These are phyloP conservation scores for Penicillium sp. DNA, from an alignment of 2,329 filamentous ascomycete species.

Conservation along the genomic window DNA sequence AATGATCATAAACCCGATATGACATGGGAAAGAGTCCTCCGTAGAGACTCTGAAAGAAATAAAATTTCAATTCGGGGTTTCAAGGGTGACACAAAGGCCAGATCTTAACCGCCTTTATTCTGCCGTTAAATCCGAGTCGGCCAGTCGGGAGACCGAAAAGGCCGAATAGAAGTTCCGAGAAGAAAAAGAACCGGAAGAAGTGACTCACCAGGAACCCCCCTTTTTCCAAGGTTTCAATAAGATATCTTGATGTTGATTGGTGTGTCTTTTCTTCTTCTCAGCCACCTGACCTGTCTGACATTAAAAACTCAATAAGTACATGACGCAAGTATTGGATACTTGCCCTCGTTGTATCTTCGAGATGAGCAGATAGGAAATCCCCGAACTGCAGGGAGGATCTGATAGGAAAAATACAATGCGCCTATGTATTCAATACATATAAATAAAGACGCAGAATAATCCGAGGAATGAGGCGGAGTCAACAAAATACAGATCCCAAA, in stretches of 20 bases:
- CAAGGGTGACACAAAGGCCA: too few species aligned
- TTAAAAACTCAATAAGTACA: background rate
- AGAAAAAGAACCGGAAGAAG: conserved; percentile 27
- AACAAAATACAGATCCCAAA: too few species aligned
- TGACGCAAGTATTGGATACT: background rate
- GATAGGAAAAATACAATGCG: background rate
- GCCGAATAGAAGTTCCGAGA: conserved; percentile 16
- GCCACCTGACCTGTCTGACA: conserved; percentile 6
- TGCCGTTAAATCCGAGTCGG: conserved; percentile 6
- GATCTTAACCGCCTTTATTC: background rate
- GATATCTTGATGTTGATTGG: conserved; percentile 11
- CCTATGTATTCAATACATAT: background rate
- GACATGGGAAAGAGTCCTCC: background rate
- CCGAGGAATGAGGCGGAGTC: too few species aligned
- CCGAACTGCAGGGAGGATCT: background rate
- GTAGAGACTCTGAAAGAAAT: too few species aligned
- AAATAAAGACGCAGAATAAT: too few species aligned
- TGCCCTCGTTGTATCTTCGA: background rate
- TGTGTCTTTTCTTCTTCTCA: background rate
- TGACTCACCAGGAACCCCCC: conserved; percentile 18
- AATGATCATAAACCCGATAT: background rate
- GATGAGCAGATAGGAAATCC: background rate
- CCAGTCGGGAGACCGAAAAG: conserved; percentile 5
- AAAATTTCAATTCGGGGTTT: too few species aligned
- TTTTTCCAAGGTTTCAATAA: conserved; percentile 1